Conservation (phyloP, 805 yeast genomes). For the Cyberlindnera maritima region DNA sequence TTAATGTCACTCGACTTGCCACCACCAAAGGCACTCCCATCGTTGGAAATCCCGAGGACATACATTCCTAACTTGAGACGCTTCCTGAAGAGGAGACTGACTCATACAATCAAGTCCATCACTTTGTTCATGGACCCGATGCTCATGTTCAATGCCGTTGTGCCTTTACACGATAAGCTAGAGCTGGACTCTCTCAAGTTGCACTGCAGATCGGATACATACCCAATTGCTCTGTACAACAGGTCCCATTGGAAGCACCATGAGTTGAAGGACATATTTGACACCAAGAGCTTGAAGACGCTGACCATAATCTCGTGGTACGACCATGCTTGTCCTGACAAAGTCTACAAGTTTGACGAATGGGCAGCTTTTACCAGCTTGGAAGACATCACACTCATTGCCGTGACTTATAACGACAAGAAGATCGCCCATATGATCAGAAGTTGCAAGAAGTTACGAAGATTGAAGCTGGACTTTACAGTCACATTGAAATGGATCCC, state of each 20-base stretch:
- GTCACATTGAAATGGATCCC: constrained; percentile 34
- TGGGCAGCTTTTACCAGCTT: constrained; percentile 35
- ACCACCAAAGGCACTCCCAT: constrained; percentile 33
- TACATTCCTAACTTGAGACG: constrained; percentile 32
- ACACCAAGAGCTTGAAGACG: constrained; percentile 32
- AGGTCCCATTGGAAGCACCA: constrained; percentile 21
- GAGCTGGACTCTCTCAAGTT: constrained; percentile 36
- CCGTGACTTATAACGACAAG: constrained; percentile 33
- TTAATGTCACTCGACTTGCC: constrained; percentile 24
- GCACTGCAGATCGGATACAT: constrained; percentile 41
- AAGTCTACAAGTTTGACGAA: constrained; percentile 34
- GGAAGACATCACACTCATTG: constrained; percentile 39
- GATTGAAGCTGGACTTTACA: constrained; percentile 40
- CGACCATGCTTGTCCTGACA: constrained; percentile 33
- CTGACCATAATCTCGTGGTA: constrained; percentile 43
- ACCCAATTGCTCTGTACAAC: constrained; percentile 29
- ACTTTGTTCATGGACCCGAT: constrained; percentile 40
- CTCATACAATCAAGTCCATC: constrained; percentile 16
- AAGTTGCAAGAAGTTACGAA: constrained; percentile 30
- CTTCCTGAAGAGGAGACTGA: constrained; percentile 28
- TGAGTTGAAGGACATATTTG: constrained; percentile 36
- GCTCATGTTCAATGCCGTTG: constrained; percentile 33
- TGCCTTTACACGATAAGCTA: constrained; percentile 25
- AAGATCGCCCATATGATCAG: constrained; percentile 32
- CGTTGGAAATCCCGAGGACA: constrained; percentile 11